Base-by-base conservation (phyloP, 1,139 yeast genomes). In the Sugiyamaella japonica region DNA sequence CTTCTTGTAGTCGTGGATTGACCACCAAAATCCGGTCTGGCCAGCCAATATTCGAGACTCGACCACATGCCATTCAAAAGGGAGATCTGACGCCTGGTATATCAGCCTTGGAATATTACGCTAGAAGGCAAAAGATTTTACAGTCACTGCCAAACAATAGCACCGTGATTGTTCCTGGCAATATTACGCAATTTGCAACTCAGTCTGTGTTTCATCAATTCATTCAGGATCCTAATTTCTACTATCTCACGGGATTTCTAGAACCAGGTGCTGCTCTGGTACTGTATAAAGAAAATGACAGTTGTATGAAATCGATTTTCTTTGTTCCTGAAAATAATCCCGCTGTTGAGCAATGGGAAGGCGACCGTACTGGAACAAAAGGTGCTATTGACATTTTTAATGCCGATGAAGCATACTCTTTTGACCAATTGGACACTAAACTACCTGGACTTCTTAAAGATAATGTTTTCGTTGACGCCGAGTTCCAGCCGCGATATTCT, bases 1-100 rank as follows among this genome's bases (percentile, higher is more conserved):
- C 28, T n/a, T 36, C 34, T 10, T 17, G 25, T 23, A 17, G 45
- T 25, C 45, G 51, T 16, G 25, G 32, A n/a, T 31, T 48, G 16
- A 28, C 51, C 4, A 28, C 45, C 17, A 25, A 38, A 36, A 32
- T 75, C 55, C 68, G 70, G 32, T 74, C 89, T 1, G 98, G 98
- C 1, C 99, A 93, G 70, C 95, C 98, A 0, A 76, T 89, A 7
- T 82, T 79, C 65, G 97, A 89, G 66, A 90, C 96, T 0, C 77
- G 97, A 56, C 95, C 96, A 0, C 83, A 84, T 61, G 70, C 87
- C 50, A 76, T 95, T 7, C 76, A 76, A 37, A 76, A 84, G 0
- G 97, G 97, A 1, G 87, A 88, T 61, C 55, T 95, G 34, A 91
- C 99, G 0, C 95, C 96, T 0, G 96, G 97, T 0, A 90, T 93